A percentile compares a stretch with the other conserved stretches of the same genome.
Conservation (phyloP, 163 green algal species). For the Smithsoniella earleae region DNA sequence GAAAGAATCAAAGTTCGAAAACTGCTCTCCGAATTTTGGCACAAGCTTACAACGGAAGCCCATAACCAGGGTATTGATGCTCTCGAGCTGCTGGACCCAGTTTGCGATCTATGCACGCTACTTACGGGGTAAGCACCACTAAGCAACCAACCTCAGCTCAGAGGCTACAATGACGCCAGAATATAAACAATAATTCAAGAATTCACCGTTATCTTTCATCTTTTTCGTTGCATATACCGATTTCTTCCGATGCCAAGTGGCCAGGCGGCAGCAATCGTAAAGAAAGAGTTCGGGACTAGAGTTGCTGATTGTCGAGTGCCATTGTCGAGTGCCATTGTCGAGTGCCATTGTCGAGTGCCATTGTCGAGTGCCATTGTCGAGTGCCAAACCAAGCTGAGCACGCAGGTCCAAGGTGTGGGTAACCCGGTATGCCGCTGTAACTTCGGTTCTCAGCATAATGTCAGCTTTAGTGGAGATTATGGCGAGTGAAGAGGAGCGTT, state of each 20-base stretch:
- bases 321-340: too few species aligned
- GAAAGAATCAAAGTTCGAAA: not conserved
- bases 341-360: not conserved
- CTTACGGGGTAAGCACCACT: not conserved
- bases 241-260: not conserved
- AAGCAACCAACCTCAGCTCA: not conserved
- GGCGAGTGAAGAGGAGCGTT: not conserved
- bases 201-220: not conserved
- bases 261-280: not conserved
- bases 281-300: not conserved
- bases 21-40: not conserved
- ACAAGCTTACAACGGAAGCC: not conserved
- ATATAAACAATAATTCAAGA: not conserved
- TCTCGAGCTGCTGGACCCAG: conserved; percentile 15
- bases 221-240: not conserved
- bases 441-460: conserved; percentile 1
- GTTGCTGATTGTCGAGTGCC: not conserved
- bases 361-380: not conserved
- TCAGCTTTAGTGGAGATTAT: not conserved
- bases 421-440: conserved; percentile 9
- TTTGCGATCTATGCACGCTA: conserved; percentile 2
- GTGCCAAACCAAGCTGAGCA: not conserved
- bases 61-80: not conserved
- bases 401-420: conserved; percentile 3
- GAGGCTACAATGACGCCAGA: not conserved